Conservation (phyloP, 257 asterid genomes). For the Capsicum pubescens region DNA sequence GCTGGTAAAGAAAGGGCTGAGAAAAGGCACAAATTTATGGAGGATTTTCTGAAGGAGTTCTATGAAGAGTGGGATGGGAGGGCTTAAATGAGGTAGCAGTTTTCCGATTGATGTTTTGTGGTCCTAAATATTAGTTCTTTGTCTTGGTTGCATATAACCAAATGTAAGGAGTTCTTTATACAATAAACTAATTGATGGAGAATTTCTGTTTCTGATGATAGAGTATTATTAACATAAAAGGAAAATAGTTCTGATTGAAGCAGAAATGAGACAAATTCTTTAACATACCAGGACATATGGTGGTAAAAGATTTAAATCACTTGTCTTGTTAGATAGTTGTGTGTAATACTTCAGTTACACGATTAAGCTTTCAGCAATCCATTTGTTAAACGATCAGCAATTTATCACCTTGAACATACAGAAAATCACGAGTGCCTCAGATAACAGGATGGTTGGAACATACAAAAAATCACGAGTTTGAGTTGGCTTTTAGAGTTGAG, state of each 20-base stretch:
- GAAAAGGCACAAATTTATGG: conserved; percentile 88
- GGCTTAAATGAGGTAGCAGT: conserved; percentile 55
- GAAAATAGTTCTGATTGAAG: neutral
- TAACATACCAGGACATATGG: neutral
- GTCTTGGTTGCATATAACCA: conserved; percentile 2
- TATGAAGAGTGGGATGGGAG: conserved; percentile 89
- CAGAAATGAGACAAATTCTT: neutral
- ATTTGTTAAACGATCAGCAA: conserved; percentile 17
- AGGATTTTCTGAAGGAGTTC: conserved; percentile 77
- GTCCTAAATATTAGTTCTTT: neutral
- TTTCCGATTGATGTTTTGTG: neutral
- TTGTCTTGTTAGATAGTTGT: neutral
- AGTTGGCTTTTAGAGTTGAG: conserved; percentile 28
- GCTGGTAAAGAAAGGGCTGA: conserved; percentile 88
- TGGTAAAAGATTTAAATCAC: neutral
- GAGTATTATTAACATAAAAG: neutral
- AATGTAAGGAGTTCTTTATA: neutral
- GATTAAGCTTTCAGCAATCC: no score
- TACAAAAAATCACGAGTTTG: conserved; percentile 35
- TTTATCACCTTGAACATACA: conserved; percentile 31
- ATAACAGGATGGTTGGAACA: conserved; percentile 33
- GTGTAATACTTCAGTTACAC: no score
- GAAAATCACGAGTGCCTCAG: conserved; percentile 38
- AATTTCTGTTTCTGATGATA: neutral
- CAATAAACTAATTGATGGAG: neutral